Evolutionary conservation across 1,284 basidiomycete species (phyloP).

Genomic region (Cutaneotrichosporon cavernicola): DNA sequence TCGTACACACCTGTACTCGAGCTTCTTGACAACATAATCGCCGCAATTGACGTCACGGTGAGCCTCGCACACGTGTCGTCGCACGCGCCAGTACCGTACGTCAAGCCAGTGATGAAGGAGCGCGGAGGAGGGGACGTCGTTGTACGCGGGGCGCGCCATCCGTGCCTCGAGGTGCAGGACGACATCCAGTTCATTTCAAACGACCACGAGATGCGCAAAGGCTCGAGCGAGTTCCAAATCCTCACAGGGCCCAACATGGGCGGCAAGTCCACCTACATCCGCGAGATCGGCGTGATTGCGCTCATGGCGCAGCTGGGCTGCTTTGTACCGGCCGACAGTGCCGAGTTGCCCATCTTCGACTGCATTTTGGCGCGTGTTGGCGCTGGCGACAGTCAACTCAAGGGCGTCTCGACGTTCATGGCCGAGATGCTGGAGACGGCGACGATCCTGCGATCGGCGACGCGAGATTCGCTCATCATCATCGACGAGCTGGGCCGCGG

Average conservation of each 20-base stretch:
- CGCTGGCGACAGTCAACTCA: conserved; percentile 94
- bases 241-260: conserved; percentile 90
- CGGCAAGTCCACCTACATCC: conserved; percentile 90
- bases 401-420: conserved; percentile 99
- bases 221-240: conserved; percentile 55
- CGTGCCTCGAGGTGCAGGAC: conserved; percentile 94
- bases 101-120: conserved; percentile 60
- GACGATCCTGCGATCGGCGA: conserved; percentile 90
- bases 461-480: conserved; percentile 89
- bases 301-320: conserved; percentile 94
- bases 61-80: conserved; percentile 89
- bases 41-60: conserved; percentile 86
- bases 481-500: conserved; percentile 98
- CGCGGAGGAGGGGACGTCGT: conserved; percentile 76
- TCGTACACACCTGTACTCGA: conserved; percentile 91
- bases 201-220: conserved; percentile 57
- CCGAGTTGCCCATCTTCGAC: conserved; percentile 88
- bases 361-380: conserved; percentile 95
- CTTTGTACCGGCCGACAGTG: conserved; percentile 87
- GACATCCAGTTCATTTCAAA: conserved; percentile 95
- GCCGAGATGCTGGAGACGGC: conserved; percentile 95
- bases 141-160: conserved; percentile 82
- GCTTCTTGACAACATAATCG: conserved; percentile 79
- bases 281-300: conserved; percentile 86
- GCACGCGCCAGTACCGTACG: conserved; percentile 81